phyloP scores from a whole-genome alignment of 495 filamentous ascomycete species.

The Aspergillus olivimuriae region DNA sequence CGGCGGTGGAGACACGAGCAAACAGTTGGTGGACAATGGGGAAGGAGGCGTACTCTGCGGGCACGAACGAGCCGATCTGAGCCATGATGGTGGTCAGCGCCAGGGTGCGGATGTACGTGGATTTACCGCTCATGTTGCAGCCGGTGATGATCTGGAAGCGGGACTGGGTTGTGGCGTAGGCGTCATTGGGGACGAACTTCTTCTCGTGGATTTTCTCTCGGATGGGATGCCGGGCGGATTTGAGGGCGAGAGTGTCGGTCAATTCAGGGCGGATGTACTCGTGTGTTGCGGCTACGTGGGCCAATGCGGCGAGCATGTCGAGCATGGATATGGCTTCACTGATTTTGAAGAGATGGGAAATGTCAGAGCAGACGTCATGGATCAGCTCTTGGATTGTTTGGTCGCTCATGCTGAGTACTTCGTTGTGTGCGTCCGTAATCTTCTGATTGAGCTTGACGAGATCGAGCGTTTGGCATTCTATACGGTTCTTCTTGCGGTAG shows the following conservation, averaged over 20 bases:
- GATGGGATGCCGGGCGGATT: conserved; percentile 78
- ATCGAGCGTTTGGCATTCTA: conserved; percentile 82
- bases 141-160: conserved; percentile 93
- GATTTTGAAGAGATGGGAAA: conserved; percentile 65
- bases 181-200: conserved; percentile 82
- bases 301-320: conserved; percentile 86
- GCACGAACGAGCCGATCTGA: conserved; percentile 88
- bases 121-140: conserved; percentile 99
- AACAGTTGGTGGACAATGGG: conserved; percentile 79
- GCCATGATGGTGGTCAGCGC: conserved; percentile 87
- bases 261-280: conserved; percentile 80
- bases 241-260: conserved; percentile 68
- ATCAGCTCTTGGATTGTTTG: conserved; percentile 65
- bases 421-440: conserved; percentile 70
- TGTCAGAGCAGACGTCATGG: conserved; percentile 55
- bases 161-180: conserved; percentile 67
- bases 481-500: conserved; percentile 59
- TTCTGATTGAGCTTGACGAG: conserved; percentile 71
- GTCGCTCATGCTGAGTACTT: conserved; percentile 70
- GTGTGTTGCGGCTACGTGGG: conserved; percentile 65
- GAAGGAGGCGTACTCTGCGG: conserved; percentile 75
- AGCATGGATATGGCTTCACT: conserved; percentile 85
- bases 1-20: conserved; percentile 77
- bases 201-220: conserved; percentile 61
- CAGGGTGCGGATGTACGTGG: conserved; percentile 85